Conservation (phyloP, 345 rosid species). For the Microcos paniculata region DNA sequence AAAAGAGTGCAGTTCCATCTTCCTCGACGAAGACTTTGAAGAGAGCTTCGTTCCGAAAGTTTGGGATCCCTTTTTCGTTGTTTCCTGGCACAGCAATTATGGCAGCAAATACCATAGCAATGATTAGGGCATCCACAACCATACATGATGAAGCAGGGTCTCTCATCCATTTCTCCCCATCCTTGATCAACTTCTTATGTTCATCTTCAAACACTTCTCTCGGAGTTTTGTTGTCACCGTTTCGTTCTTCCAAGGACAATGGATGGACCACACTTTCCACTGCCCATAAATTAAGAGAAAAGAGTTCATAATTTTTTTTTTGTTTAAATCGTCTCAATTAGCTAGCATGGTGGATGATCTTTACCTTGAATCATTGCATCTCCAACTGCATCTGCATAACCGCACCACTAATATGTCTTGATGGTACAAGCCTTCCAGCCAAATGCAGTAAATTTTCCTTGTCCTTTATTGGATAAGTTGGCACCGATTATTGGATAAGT, state of each 20-base stretch:
- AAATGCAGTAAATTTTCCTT: neutral
- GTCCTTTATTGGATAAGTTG: neutral
- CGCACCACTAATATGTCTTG: neutral
- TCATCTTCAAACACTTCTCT: neutral
- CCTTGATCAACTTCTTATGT: neutral
- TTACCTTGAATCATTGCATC: neutral
- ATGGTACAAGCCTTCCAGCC: neutral
- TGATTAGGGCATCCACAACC: no score
- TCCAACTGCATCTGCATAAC: neutral
- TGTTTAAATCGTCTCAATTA: no score
- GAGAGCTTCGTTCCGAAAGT: neutral
- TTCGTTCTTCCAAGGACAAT: neutral
- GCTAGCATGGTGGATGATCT: no score
- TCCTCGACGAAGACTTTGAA: conserved; percentile 30
- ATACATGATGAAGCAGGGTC: no score
- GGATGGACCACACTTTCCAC: neutral
- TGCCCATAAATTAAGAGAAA: neutral
- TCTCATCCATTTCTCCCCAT: neutral
- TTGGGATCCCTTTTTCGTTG: no score
- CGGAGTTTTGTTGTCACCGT: neutral
- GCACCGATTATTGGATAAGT: neutral
- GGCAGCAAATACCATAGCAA: no score
- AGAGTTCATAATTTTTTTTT: neutral
- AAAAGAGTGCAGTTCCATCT: conserved; percentile 28
- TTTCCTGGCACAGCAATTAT: no score